phyloP scores from a whole-genome alignment of 495 filamentous ascomycete genomes.

The Hypoxylon trugodes region DNA sequence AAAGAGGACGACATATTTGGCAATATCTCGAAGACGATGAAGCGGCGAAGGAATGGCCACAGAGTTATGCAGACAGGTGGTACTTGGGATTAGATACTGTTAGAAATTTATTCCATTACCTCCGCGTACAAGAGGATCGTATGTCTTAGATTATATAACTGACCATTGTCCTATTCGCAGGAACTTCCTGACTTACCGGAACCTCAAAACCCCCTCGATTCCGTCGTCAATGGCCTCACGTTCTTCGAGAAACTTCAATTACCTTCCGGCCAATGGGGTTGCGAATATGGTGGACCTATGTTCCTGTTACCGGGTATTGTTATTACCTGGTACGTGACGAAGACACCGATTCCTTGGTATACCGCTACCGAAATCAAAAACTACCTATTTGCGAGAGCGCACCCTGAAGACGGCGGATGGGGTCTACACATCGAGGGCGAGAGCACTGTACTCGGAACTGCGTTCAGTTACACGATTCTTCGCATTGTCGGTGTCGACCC shows the following conservation, averaged over 20 bases:
- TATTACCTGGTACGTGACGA: constrained; percentile 88
- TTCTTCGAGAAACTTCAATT: constrained; percentile 94
- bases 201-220: constrained; percentile 75
- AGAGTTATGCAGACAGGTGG: constrained; percentile 83
- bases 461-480: constrained; percentile 86
- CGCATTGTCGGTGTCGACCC: constrained; percentile 88
- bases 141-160: constrained; percentile 1
- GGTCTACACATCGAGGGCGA: constrained; percentile 96
- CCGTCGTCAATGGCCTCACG: constrained; percentile 81
- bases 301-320: constrained; percentile 89
- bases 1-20: constrained; percentile 89
- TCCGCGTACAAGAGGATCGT: constrained; percentile 1
- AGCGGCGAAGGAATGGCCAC: constrained; percentile 80
- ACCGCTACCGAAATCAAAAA: constrained; percentile 89
- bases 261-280: constrained; percentile 90
- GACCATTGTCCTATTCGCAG: constrained; percentile 51
- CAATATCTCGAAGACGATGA: constrained; percentile 86
- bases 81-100: constrained; percentile 70
- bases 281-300: constrained; percentile 91
- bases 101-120: constrained; percentile 57
- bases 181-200: constrained; percentile 73
- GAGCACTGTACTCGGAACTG: constrained; percentile 88
- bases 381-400: constrained; percentile 88
- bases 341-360: constrained; percentile 83
- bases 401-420: constrained; percentile 94